Percentiles rank a stretch among this genome's conserved stretches.
Evolutionary conservation across 352 stramenopile genomes (phyloP).

Genomic region (Lagenidium sp.): DNA sequence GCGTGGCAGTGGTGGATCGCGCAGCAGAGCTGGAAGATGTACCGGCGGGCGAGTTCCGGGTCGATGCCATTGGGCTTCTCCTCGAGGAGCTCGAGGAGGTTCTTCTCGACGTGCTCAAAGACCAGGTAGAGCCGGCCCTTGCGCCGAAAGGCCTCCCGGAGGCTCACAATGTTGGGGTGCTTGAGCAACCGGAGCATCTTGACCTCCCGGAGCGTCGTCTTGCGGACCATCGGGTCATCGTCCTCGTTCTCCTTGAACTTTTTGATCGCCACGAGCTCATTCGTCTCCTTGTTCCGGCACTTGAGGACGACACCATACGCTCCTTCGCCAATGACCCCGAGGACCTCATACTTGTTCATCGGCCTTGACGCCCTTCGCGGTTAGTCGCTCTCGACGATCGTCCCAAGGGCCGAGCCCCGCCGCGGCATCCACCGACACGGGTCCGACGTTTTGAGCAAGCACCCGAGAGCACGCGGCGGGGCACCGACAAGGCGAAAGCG

Average conservation of each 20-base stretch:
- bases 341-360: slow-evolving; percentile 96
- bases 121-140: slow-evolving; percentile 96
- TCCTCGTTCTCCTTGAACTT: slow-evolving; percentile 96
- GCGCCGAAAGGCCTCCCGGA: slow-evolving; percentile 98
- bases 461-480: too few relatives aligned
- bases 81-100: slow-evolving; percentile 93
- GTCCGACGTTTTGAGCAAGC: too few relatives aligned
- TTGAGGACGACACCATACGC: slow-evolving; percentile 92
- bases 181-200: slow-evolving; percentile 98
- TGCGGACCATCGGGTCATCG: slow-evolving; percentile 88
- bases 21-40: slow-evolving; percentile 97
- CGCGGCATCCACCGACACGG: too few relatives aligned
- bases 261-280: slow-evolving; percentile 98
- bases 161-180: slow-evolving; percentile 96
- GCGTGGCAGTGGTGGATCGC: slow-evolving; percentile 96
- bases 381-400: not conserved
- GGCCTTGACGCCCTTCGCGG: too few relatives aligned
- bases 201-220: slow-evolving; percentile 94
- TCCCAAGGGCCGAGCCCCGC: not conserved
- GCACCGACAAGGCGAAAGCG: too few relatives aligned
- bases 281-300: slow-evolving; percentile 93
- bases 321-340: slow-evolving; percentile 90
- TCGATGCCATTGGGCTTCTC: slow-evolving; percentile 84
- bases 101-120: slow-evolving; percentile 98
- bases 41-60: slow-evolving; percentile 93